Conservation (phyloP, 176 grass and related monocot species). For the Secale cereale region DNA sequence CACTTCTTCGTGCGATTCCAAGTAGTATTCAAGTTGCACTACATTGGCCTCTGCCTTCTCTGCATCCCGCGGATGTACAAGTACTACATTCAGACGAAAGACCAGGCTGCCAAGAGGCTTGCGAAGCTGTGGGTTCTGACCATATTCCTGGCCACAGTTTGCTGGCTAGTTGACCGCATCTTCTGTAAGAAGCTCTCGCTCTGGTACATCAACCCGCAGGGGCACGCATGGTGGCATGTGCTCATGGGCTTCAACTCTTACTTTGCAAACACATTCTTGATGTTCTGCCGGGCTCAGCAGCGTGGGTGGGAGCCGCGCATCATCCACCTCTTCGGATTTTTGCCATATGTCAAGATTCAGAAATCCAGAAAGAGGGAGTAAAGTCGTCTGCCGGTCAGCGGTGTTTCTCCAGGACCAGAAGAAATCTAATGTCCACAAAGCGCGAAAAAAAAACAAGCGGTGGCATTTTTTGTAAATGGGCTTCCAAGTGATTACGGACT, state of each 20-base stretch:
- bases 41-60: slow-evolving; percentile 70
- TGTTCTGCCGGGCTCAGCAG: slow-evolving; percentile 88
- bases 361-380: slow-evolving; percentile 72
- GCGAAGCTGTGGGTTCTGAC: slow-evolving; percentile 72
- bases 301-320: slow-evolving; percentile 62
- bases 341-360: slow-evolving; percentile 80
- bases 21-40: slow-evolving; percentile 80
- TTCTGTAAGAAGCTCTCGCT: slow-evolving; percentile 73
- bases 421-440: slow-evolving; percentile 19
- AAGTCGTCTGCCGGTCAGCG: slow-evolving; percentile 18
- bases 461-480: slow-evolving; percentile 54
- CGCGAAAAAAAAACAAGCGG: slow-evolving; percentile 16
- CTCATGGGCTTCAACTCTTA: slow-evolving; percentile 88
- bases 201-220: slow-evolving; percentile 86
- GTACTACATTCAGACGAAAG: slow-evolving; percentile 89
- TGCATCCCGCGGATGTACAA: slow-evolving; percentile 94
- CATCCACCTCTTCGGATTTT: slow-evolving; percentile 48
- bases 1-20: slow-evolving; percentile 65
- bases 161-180: slow-evolving; percentile 68
- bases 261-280: slow-evolving; percentile 84
- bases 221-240: slow-evolving; percentile 88
- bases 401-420: slow-evolving; percentile 20
- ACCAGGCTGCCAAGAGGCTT: slow-evolving; percentile 58
- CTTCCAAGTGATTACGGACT: slow-evolving; percentile 51
- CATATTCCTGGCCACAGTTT: slow-evolving; percentile 49